Base-by-base conservation (phyloP, 768 basidiomycete species). In the Suillus luteus region DNA sequence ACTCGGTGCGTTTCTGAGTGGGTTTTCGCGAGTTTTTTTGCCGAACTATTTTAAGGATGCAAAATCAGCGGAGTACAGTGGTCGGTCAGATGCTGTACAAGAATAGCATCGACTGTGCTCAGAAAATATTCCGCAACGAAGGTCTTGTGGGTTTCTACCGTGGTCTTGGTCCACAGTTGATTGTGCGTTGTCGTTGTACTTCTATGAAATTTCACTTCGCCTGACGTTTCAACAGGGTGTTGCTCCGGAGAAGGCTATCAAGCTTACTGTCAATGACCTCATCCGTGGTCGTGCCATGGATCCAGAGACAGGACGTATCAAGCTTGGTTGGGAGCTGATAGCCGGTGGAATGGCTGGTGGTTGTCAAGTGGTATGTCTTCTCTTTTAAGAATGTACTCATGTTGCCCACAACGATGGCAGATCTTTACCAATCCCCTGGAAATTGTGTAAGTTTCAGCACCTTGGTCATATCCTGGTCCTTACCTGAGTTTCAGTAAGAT, bases 11-110 rank as follows among this genome's bases (percentile, higher is more conserved):
- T 62, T 9, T 41, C n/a, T 24, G 22, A 38, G 12, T 19, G 22
- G 55, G 22, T 19, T 48, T 54, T 22, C 43, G 48, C 10, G 15
- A 52, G 48, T 70, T 27, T 69, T 22, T 8, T 12, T 14, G 63
- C 62, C 63, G 37, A 49, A 60, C 48, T 27, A 41, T 49, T 31
- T 59, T 14, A 65, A 93, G 95, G 44, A 95, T 99, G 84, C 97
- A 99, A 81, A 99, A 99, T 74, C 97, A 99, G 75, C 88, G 97
- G 15, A 94, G 90, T 66, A 95, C 92, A 7, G 93, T 99, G 24
- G 97, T 99, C 37, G 97, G 97, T 43, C 96, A 99, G 78, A 80
- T 99, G 71, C 77, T 99, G 52, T 99, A 99, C 82, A 92, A 95
- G 81, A 99, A 97, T 81, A 96, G 94, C 69, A 71, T 92, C 43